A percentile compares a stretch with the other conserved stretches of the same genome.
These are phyloP conservation scores for Brasenia schreberi DNA, from an alignment of 164 flowering plant genomes.

Conservation along the genomic window DNA sequence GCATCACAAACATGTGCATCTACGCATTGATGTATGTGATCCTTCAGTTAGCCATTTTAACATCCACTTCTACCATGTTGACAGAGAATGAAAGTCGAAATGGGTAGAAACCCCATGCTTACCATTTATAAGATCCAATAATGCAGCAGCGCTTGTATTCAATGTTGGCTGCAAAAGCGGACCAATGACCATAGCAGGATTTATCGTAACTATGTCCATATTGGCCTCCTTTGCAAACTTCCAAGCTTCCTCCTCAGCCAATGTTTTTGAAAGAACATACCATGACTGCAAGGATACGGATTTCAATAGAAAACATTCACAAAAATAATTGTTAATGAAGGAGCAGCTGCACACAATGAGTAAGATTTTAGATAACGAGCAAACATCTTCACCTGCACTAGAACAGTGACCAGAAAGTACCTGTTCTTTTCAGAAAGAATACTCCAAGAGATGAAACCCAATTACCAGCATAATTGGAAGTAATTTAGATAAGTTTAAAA, in stretches of 20 bases:
- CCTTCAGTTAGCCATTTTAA: too few species aligned
- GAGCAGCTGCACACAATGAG: not conserved
- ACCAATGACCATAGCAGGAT: slow-evolving; percentile 42
- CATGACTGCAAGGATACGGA: slow-evolving; percentile 19
- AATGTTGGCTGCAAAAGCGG: slow-evolving; percentile 40
- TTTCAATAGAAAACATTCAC: not conserved
- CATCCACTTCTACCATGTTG: too few species aligned
- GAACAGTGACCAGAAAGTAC: too few species aligned
- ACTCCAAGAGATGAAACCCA: not conserved
- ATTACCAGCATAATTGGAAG: not conserved
- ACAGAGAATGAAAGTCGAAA: too few species aligned
- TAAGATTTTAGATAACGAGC: too few species aligned
- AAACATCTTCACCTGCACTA: too few species aligned
- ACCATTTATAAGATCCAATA: slow-evolving; percentile 29
- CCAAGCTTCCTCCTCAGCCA: slow-evolving; percentile 53
- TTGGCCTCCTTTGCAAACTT: slow-evolving; percentile 35
- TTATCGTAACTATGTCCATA: slow-evolving; percentile 31
- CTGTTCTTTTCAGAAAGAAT: not conserved
- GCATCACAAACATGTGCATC: too few species aligned
- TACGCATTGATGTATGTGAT: too few species aligned
- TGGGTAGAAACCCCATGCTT: not conserved
- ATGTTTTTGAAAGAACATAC: slow-evolving; percentile 43
- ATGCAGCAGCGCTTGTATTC: slow-evolving; percentile 26
- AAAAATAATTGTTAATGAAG: not conserved
- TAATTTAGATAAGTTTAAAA: not conserved